Evolutionary conservation across 2,329 filamentous ascomycete species (phyloP).

Genomic region (Ascosphaera apis): DNA sequence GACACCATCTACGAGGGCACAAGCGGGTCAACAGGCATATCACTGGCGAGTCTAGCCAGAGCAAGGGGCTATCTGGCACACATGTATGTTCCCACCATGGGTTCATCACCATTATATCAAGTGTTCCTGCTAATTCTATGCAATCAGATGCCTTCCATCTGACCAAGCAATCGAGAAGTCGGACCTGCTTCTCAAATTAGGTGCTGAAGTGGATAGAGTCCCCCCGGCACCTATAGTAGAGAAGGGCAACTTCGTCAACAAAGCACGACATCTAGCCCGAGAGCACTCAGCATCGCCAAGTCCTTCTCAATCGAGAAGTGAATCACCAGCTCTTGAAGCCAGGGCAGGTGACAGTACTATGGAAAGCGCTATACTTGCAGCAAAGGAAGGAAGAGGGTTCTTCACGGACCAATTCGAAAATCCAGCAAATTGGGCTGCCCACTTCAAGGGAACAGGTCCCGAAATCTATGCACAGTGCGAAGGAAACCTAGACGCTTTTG

Average conservation of each 20-base stretch:
- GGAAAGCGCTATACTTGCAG: constrained; percentile 3
- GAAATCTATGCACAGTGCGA: constrained; percentile 66
- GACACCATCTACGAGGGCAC: constrained; percentile 97
- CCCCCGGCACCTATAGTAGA: constrained; percentile 84
- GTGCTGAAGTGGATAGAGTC: constrained; percentile 79
- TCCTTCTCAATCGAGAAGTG: constrained; percentile 4
- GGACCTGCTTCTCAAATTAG: constrained; percentile 66
- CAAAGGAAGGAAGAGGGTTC: constrained; percentile 50
- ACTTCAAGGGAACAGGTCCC: constrained; percentile 62
- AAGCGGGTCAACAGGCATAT: constrained; percentile 89
- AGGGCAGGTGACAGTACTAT: background rate
- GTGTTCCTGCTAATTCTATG: background rate
- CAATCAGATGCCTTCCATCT: constrained; percentile 63
- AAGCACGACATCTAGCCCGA: constrained; percentile 50
- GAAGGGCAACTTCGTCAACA: constrained; percentile 81
- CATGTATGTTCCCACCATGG: constrained; percentile 32
- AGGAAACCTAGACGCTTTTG: constrained; percentile 60
- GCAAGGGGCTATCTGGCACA: constrained; percentile 78
- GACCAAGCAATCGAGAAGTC: constrained; percentile 80
- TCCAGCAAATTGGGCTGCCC: constrained; percentile 66
- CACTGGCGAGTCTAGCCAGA: constrained; percentile 66
- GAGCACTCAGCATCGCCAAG: constrained; percentile 37
- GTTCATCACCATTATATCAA: background rate
- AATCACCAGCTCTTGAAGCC: background rate
- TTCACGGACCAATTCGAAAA: constrained; percentile 97